phyloP scores from a whole-genome alignment of 805 yeast genomes.

The Yamadazyma scolyti region DNA sequence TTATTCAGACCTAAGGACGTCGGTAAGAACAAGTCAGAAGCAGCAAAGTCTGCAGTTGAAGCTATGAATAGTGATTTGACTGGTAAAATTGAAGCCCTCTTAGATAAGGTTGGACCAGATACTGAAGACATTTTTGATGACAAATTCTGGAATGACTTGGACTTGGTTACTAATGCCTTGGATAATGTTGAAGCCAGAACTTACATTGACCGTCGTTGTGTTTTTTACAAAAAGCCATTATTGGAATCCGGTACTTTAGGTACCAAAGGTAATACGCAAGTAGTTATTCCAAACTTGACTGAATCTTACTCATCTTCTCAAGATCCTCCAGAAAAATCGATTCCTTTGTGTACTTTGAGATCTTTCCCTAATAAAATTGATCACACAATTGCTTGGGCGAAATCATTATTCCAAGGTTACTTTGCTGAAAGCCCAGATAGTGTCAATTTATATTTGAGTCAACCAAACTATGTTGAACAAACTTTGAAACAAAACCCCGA shows the following conservation, averaged over 20 bases:
- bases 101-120: slow-evolving; percentile 91
- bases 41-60: slow-evolving; percentile 80
- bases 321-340: slow-evolving; percentile 98
- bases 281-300: slow-evolving; percentile 86
- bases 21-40: slow-evolving; percentile 85
- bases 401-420: slow-evolving; percentile 87
- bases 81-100: slow-evolving; percentile 71
- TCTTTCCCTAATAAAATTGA: slow-evolving; percentile 98
- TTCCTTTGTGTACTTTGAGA: slow-evolving; percentile 95
- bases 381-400: slow-evolving; percentile 99
- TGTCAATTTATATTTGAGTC: slow-evolving; percentile 84
- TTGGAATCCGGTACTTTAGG: slow-evolving; percentile 97
- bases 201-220: slow-evolving; percentile 95
- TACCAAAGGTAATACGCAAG: slow-evolving; percentile 98
- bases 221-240: slow-evolving; percentile 84
- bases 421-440: slow-evolving; percentile 90
- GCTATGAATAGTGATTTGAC: slow-evolving; percentile 80
- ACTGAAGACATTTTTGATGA: slow-evolving; percentile 86
- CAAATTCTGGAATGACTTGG: slow-evolving; percentile 77
- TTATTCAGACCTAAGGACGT: slow-evolving; percentile 93
- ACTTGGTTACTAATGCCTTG: slow-evolving; percentile 92
- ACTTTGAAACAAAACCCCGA: slow-evolving; percentile 91
- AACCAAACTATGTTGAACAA: slow-evolving; percentile 89
- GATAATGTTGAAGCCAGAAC: slow-evolving; percentile 98
- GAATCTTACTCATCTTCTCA: slow-evolving; percentile 95